Evolutionary conservation across 163 green algal genomes (phyloP), one percentile per base, ranked within the genome.

Genomic region (Scenedesmus sp.): DNA sequence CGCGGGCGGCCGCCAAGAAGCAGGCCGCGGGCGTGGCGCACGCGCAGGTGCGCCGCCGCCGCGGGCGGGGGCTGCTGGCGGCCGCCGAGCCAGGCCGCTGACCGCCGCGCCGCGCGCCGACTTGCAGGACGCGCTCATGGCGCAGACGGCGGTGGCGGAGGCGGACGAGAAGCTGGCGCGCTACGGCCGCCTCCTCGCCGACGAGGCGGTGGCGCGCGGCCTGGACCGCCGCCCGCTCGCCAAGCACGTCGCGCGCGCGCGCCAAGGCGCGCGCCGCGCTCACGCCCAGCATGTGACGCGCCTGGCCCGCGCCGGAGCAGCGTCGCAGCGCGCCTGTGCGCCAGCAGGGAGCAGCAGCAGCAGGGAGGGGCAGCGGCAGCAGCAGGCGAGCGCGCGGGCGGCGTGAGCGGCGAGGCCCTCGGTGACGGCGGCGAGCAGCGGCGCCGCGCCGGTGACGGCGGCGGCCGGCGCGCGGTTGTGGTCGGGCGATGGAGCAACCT

Each of bases 121-220:
- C 44, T 51, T 74, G 51, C 74, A 83, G 63, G 75, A 75, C 39
- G 64, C 77, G 33, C 63, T 67, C 0, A 80, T 83, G 81, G 64
- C 71, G 34, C 42, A 74, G 58, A n/a, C 63, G 53, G 60, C 64
- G 13, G 70, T 79, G 48, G 36, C 75, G 39, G 81, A 83, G 63
- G 57, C 82, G 67, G 77, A 86, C 45, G 78, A 81, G 24, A 34
- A 60, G 4, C 66, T 89, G 4, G n/a, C 20, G 0, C 3, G 34
- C 22, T 81, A 81, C 20, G 60, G 34, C 28, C 28, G 44, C 26
- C 39, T 74, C 20, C 48, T 81, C 24, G 17, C 65, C 20, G 50
- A 75, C 18, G 74, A 81, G 50, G 34, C 50, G 28, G 39, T 6
- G 7, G 10, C 11, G 29, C 60, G 74, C 26, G 53, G 47, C 2